Evolutionary conservation across 176 grass and related monocot genomes (phyloP).

Genomic region (Eremochloa ophiuroides): DNA sequence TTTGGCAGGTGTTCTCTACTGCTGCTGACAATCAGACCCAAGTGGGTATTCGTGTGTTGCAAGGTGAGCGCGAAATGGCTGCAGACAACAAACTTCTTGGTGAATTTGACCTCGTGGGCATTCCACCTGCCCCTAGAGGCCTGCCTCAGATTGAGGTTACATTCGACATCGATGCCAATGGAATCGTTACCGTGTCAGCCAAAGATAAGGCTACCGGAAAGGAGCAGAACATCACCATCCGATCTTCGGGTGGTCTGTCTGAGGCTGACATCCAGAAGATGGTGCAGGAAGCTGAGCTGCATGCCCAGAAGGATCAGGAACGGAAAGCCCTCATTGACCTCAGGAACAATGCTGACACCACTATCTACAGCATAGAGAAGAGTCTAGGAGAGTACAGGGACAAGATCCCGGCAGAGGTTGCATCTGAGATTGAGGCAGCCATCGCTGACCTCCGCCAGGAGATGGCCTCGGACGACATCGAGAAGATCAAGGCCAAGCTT

Average conservation of each 20-base stretch:
- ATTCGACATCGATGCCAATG: slow-evolving; percentile 75
- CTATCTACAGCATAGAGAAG: slow-evolving; percentile 74
- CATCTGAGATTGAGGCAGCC: slow-evolving; percentile 61
- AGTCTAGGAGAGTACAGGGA: slow-evolving; percentile 66
- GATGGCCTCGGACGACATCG: slow-evolving; percentile 49
- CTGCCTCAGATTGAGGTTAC: slow-evolving; percentile 76
- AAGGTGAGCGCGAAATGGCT: slow-evolving; percentile 86
- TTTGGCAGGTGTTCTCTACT: slow-evolving; percentile 62
- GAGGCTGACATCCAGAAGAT: slow-evolving; percentile 72
- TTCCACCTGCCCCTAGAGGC: slow-evolving; percentile 69
- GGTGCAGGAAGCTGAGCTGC: slow-evolving; percentile 77
- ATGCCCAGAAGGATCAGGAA: slow-evolving; percentile 73
- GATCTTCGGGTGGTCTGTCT: slow-evolving; percentile 70
- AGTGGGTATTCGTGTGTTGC: slow-evolving; percentile 63
- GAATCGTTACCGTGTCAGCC: slow-evolving; percentile 73
- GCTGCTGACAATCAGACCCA: slow-evolving; percentile 76
- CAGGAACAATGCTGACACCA: slow-evolving; percentile 61
- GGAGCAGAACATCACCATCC: slow-evolving; percentile 74
- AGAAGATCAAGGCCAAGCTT: slow-evolving; percentile 64
- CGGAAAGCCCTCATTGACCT: slow-evolving; percentile 66
- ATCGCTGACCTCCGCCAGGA: slow-evolving; percentile 58
- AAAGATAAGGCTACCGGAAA: slow-evolving; percentile 76
- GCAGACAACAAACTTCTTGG: slow-evolving; percentile 71
- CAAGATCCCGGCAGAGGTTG: slow-evolving; percentile 63
- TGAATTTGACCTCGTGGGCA: slow-evolving; percentile 72